Evolutionary conservation across 2,329 filamentous ascomycete genomes (phyloP), one percentile per base, ranked within the genome.

Genomic region (Penicillium paneum): DNA sequence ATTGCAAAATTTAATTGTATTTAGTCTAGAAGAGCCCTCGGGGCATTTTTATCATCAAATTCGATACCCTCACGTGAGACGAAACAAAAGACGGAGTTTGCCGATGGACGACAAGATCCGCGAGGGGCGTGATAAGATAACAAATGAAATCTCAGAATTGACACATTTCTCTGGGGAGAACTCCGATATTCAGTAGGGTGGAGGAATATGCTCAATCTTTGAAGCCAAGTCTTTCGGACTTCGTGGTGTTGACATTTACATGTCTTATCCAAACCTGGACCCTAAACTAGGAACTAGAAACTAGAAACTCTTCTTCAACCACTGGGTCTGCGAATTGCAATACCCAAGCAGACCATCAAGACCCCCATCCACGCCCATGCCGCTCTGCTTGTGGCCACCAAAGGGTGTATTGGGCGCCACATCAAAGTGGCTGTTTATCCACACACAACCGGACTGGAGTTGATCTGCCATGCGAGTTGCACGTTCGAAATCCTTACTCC

Each of bases 381-480:
- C 81, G 46, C 79, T 82, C 32, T 76, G 58, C 67, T 83, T 83
- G 61, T 79, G 75, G 0, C 81, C 80, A 0, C 77, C 78, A 57
- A 79, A 82, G 0, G 79, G 74, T 3, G 70, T 70, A 24, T 50
- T 50, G 0, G 67, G 66, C 13, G 52, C 44, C 1, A 67, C 55
- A 5, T 71, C 69, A 46, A 69, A 67, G 50, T 75, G 72, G 11
- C 67, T 65, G 52, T 87, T 87, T 60, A 87, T 79, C 79, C 82
- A 87, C 0, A 87, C 80, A 11, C 72, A 79, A 0, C 84, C 84
- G 0, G 81, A 78, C 61, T 85, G 79, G 11, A 88, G 66, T 43
- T 78, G 75, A 28, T 76, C 66, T 0, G 81, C 83, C 39, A 87
- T 79, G 4, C 73, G 71, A 31, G 76, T 75, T 0, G 82, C 84